phyloP scores from a whole-genome alignment of 768 basidiomycete genomes.

The Mycena rebaudengoi region DNA sequence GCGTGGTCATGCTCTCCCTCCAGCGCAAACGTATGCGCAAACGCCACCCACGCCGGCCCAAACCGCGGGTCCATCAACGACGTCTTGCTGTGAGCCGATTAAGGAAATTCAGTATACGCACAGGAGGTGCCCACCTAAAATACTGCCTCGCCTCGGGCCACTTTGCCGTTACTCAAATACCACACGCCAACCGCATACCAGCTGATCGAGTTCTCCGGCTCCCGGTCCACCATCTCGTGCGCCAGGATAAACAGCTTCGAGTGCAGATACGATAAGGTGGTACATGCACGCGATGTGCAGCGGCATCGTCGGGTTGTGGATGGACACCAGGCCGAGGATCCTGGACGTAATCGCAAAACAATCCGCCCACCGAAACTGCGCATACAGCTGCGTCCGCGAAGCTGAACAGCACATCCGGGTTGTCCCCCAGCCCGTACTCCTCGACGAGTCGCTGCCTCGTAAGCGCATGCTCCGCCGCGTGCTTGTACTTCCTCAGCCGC shows the following conservation, averaged over 20 bases:
- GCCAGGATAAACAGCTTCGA: slow-evolving; percentile 96
- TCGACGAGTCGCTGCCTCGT: slow-evolving; percentile 83
- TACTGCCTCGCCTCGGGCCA: slow-evolving; percentile 94
- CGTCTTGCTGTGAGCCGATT: slow-evolving; percentile 91
- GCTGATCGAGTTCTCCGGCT: slow-evolving; percentile 91
- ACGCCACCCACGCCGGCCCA: slow-evolving; percentile 96
- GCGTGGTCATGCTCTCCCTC: slow-evolving; percentile 99
- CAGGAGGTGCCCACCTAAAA: slow-evolving; percentile 70
- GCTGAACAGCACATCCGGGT: slow-evolving; percentile 91
- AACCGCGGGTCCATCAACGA: slow-evolving; percentile 97
- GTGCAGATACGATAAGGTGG: slow-evolving; percentile 89
- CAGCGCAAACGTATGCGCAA: slow-evolving; percentile 95
- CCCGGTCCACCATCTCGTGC: slow-evolving; percentile 93
- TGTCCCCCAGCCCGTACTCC: slow-evolving; percentile 86
- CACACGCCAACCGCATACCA: slow-evolving; percentile 99
- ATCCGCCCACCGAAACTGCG: slow-evolving; percentile 92
- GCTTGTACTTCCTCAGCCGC: slow-evolving; percentile 90
- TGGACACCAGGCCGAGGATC: slow-evolving; percentile 84
- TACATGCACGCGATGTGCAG: slow-evolving; percentile 98
- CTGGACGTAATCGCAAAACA: slow-evolving; percentile 92
- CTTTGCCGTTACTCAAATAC: slow-evolving; percentile 87
- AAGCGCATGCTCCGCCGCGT: slow-evolving; percentile 80
- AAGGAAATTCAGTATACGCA: slow-evolving; percentile 9
- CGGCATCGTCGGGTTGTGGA: slow-evolving; percentile 91
- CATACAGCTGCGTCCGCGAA: slow-evolving; percentile 91